Evolutionary conservation across 2,329 filamentous ascomycete species (phyloP).

Genomic region (Apiospora marii): DNA sequence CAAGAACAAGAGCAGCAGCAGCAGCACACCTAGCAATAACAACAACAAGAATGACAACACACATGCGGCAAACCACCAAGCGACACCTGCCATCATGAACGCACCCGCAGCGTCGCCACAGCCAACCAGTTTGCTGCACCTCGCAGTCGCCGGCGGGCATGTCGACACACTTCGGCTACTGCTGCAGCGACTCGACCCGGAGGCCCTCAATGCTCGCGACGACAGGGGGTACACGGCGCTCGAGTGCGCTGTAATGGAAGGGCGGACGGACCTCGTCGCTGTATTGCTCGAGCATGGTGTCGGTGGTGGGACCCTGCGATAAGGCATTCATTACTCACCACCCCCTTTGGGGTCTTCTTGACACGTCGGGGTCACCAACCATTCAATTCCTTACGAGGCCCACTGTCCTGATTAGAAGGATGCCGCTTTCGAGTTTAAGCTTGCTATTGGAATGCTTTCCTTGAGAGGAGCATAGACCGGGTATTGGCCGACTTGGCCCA

Average conservation of each 20-base stretch:
- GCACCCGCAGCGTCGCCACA: conserved; percentile 30
- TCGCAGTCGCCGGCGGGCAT: conserved; percentile 42
- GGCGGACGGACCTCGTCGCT: conserved; percentile 43
- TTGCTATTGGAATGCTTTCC: too few relatives aligned
- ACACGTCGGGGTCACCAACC: too few relatives aligned
- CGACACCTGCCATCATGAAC: conserved; percentile 30
- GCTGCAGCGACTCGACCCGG: conserved; percentile 38
- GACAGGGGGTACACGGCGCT: conserved; percentile 42
- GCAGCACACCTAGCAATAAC: conserved; percentile 25
- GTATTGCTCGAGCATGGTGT: conserved; percentile 43
- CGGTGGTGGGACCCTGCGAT: neutral
- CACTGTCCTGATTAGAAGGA: neutral
- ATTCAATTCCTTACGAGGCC: too few relatives aligned
- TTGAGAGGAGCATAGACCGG: too few relatives aligned
- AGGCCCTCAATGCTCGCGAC: conserved; percentile 42
- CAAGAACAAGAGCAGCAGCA: conserved; percentile 33
- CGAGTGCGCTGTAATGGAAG: conserved; percentile 42
- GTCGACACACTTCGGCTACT: conserved; percentile 41
- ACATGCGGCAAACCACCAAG: neutral
- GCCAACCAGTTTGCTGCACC: conserved; percentile 36
- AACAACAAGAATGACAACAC: conserved; percentile 27
- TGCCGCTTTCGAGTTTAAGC: too few relatives aligned
- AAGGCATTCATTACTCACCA: neutral
- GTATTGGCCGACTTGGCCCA: too few relatives aligned
- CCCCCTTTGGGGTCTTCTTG: neutral